Base-by-base conservation (phyloP, 2,329 filamentous ascomycete species). In the Trichoderma guizhouense region DNA sequence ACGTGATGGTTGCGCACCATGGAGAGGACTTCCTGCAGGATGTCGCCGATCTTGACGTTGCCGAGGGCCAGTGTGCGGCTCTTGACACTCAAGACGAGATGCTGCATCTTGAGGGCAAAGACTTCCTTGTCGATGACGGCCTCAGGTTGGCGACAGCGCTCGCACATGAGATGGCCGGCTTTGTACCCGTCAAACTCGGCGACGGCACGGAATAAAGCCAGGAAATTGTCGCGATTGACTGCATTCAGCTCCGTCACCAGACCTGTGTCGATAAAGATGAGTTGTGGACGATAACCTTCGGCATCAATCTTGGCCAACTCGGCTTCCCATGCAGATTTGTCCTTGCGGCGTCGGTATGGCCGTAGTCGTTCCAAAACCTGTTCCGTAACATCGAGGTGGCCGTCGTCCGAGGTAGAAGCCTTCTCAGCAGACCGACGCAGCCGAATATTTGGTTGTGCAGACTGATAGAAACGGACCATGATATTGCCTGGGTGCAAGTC, bases 401-500 rank as follows among this genome's bases (percentile, higher is more conserved):
- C 84, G 51, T 87, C 78, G 1, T 84, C 66, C 81, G 47, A 84
- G 81, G 39, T n/a, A 21, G 60, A 14, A 30, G 81, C 76, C 60
- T 81, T 76, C 5, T 78, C 75, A 24, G 76, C 62, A 72, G 76
- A 75, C 34, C 75, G 77, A 62, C 77, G 76, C 14, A 81, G 71
- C 5, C 77, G 79, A 1, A 97, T 84, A 63, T 92, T 89, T 0
- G 95, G 88, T 73, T 91, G 87, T 15, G 90, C 89, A 0, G 95
- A 90, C 77, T 95, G 91, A 82, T 98, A 98, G 84, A 99, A 99
- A 74, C 97, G 94, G 61, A 99, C 95, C 95, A 99, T 98, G 82
- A 99, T 98, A 80, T 99, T 99, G 30, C 96, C 96, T 0, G 96
- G 96, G 79, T 99, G 96, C 34, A 99, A 84, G 79, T 99, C 96